These are phyloP conservation scores for Leccinum subtestaceum DNA, from an alignment of 768 basidiomycete genomes.

Conservation along the genomic window DNA sequence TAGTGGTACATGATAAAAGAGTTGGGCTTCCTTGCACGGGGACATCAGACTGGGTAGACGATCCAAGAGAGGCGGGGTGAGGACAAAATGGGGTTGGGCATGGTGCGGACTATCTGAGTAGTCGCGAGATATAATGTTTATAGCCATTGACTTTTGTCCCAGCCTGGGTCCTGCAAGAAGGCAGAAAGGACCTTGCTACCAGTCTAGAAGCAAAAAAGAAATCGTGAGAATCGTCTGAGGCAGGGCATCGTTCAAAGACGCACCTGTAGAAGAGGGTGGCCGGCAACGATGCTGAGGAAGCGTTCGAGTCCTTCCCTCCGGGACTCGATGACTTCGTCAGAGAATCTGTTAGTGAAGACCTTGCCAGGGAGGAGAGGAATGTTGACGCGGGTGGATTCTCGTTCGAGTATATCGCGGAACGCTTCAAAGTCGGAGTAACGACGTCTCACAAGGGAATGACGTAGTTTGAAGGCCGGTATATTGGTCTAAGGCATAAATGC, in stretches of 20 bases:
- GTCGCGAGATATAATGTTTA: slow-evolving; percentile 32
- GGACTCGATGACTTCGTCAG: slow-evolving; percentile 93
- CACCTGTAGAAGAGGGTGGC: slow-evolving; percentile 94
- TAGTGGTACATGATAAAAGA: slow-evolving; percentile 22
- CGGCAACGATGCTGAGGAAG: slow-evolving; percentile 94
- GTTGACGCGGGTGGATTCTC: slow-evolving; percentile 95
- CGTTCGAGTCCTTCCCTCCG: slow-evolving; percentile 91
- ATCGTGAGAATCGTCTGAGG: slow-evolving; percentile 5
- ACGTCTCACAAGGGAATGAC: slow-evolving; percentile 84
- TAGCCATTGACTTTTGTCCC: slow-evolving; percentile 81
- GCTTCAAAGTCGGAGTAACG: slow-evolving; percentile 95
- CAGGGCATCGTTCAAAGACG: slow-evolving; percentile 6
- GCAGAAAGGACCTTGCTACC: slow-evolving; percentile 96
- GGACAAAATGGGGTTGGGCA: background rate
- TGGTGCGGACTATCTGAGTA: background rate
- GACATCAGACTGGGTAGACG: background rate
- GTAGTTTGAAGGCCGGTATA: slow-evolving; percentile 97
- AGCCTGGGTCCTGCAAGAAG: slow-evolving; percentile 91
- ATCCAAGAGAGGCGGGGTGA: background rate
- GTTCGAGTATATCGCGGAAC: slow-evolving; percentile 96
- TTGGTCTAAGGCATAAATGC: slow-evolving; percentile 64
- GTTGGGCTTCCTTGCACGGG: slow-evolving; percentile 8
- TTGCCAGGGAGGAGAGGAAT: slow-evolving; percentile 97
- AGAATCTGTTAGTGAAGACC: slow-evolving; percentile 97
- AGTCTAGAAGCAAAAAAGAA: slow-evolving; percentile 48